These are phyloP conservation scores for Ophiobolus disseminans DNA, from an alignment of 2,329 filamentous ascomycete species.

Conservation along the genomic window DNA sequence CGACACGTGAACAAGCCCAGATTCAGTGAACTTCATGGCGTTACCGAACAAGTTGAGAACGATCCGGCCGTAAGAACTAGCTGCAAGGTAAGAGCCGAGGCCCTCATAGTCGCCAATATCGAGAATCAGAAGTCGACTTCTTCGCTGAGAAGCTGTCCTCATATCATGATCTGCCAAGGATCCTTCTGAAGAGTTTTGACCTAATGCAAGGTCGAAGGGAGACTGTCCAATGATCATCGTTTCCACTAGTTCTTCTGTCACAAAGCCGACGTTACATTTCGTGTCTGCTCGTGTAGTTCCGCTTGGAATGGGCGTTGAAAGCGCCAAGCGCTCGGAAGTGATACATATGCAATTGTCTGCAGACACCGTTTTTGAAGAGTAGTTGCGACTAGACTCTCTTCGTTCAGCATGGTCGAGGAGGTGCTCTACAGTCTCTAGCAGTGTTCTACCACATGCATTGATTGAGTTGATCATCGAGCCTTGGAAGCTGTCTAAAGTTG, in stretches of 20 bases:
- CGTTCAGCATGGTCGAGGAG: conserved; percentile 27
- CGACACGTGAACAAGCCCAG: conserved; percentile 30
- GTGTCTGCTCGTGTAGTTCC: neutral
- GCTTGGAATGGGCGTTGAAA: conserved; percentile 18
- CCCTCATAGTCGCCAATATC: conserved; percentile 23
- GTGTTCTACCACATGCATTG: conserved; percentile 53
- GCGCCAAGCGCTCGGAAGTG: conserved; percentile 25
- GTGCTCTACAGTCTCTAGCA: conserved; percentile 52
- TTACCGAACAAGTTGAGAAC: conserved; percentile 43
- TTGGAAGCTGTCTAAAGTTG: conserved; percentile 48
- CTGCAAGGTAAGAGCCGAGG: conserved; percentile 51
- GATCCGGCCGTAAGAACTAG: conserved; percentile 34
- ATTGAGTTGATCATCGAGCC: conserved; percentile 54
- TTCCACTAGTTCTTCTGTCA: conserved; percentile 16
- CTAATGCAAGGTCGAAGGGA: conserved; percentile 5
- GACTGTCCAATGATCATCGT: conserved; percentile 18
- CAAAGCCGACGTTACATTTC: conserved; percentile 17
- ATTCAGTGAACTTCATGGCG: conserved; percentile 38
- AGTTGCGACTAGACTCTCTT: conserved; percentile 36
- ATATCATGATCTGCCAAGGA: neutral
- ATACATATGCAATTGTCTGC: conserved; percentile 23
- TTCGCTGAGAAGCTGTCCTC: conserved; percentile 7
- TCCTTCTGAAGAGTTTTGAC: neutral
- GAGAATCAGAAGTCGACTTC: conserved; percentile 25
- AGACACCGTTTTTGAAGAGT: conserved; percentile 40